A percentile compares a stretch with the other conserved stretches of the same genome.
Conservation (phyloP, 768 basidiomycete genomes). For the Auricularia sp. region DNA sequence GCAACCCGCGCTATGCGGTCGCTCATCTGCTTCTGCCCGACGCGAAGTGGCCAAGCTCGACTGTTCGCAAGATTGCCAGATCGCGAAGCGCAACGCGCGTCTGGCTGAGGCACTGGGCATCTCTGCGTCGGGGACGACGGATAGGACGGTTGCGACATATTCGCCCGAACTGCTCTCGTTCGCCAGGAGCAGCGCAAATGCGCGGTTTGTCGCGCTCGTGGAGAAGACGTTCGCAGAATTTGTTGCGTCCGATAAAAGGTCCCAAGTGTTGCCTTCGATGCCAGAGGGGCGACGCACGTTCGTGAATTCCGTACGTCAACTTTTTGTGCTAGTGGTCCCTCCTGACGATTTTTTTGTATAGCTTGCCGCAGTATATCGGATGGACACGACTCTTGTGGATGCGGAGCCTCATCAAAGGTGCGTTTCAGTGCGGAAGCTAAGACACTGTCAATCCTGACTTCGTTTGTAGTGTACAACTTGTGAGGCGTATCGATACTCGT, state of each 20-base stretch:
- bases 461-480: constrained; percentile 57
- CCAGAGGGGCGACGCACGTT: constrained; percentile 72
- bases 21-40: constrained; percentile 32
- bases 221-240: constrained; percentile 83
- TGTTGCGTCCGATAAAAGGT: constrained; percentile 51
- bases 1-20: constrained; percentile 65
- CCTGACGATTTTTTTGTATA: constrained; percentile 15
- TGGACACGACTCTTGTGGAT: constrained; percentile 82
- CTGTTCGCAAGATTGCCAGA: constrained; percentile 74
- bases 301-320: constrained; percentile 49
- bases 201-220: constrained; percentile 58
- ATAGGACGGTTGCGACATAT: constrained; percentile 43
- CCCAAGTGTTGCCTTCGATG: constrained; percentile 74
- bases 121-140: constrained; percentile 33
- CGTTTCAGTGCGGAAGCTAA: too few species aligned
- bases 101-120: constrained; percentile 92
- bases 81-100: constrained; percentile 78
- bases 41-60: constrained; percentile 42
- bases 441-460: not conserved
- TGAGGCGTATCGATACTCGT: constrained; percentile 74
- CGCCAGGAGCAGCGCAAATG: constrained; percentile 39
- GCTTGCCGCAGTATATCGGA: constrained; percentile 71
- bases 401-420: constrained; percentile 77
- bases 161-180: constrained; percentile 52
- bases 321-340: not conserved